Base-by-base conservation (phyloP, 768 basidiomycete genomes). In the Amanita rimosa region DNA sequence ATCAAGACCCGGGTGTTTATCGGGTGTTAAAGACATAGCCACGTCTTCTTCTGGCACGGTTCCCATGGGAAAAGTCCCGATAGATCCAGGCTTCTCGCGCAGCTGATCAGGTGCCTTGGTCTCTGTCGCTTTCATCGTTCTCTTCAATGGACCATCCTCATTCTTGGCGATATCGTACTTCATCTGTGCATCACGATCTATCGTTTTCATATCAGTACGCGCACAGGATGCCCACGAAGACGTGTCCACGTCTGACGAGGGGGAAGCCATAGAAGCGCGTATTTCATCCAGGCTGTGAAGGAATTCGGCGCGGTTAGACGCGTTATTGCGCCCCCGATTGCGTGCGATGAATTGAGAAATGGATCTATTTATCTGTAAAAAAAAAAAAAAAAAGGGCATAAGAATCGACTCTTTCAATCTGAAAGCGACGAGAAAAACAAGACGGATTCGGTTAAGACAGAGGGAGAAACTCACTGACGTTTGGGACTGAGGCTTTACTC, bases 111-210 rank as follows among this genome's bases (percentile, higher is more conserved):
- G 11, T 43, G 14, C 5, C 31, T 21, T 22, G 16, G 40, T 14
- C 6, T 29, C 49, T 10, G 27, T 27, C n/a, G 57, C 61, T 55
- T 73, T 72, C 53, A 79, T 57, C 0, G 81, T 87, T 55, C 78
- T 71, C 26, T 75, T 71, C 37, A 91, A 66, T 1, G 86, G 85
- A 0, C 87, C 87, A 33, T 85, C 84, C 47, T 79, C 81, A 53
- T 90, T 88, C 63, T 80, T 86, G n/a, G 82, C 83, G 53, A 91
- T 84, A 60, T 91, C 88, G 54, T 89, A 90, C 60, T 85, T 85
- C 72, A 90, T 87, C 57, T 90, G 88, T 1, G 77, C 66, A 49
- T 87, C 83, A 34, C 88, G 69, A 60, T 90, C 77, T 27, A 86
- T 64, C 0, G 73, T 66, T 58, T 79, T 85, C 31, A 85, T 81